Evolutionary conservation across 192 early-diverging fungal species (phyloP).

Genomic region (Coemansia sp.): DNA sequence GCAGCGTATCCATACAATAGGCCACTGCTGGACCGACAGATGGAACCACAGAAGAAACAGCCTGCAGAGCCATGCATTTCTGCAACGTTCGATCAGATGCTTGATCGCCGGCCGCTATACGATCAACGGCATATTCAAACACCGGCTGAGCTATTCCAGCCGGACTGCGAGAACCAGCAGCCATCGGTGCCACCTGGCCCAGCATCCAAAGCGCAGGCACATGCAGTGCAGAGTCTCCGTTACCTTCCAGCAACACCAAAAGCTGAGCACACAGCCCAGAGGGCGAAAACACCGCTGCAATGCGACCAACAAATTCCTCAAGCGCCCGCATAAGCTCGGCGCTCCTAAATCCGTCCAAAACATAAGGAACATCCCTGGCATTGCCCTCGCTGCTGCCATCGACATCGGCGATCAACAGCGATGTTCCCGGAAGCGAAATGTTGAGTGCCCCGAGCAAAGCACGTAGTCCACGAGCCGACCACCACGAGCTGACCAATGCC

Average conservation of each 20-base stretch:
- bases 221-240: background rate
- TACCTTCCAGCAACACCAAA: constrained; percentile 7
- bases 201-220: constrained; percentile 34
- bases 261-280: constrained; percentile 24
- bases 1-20: constrained; percentile 39
- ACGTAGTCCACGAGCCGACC: constrained; percentile 25
- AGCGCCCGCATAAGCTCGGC: constrained; percentile 17
- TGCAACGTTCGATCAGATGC: constrained; percentile 2
- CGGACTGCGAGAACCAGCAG: background rate
- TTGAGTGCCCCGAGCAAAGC: constrained; percentile 25
- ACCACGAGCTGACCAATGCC: constrained; percentile 25
- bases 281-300: constrained; percentile 8
- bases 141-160: constrained; percentile 11
- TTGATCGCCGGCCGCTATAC: background rate
- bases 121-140: constrained; percentile 34
- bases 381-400: background rate
- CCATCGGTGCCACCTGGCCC: constrained; percentile 3
- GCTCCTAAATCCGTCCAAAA: constrained; percentile 27
- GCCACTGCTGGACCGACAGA: constrained; percentile 18
- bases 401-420: constrained; percentile 29
- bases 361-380: constrained; percentile 3
- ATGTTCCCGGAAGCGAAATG: constrained; percentile 35
- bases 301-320: constrained; percentile 9
- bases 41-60: constrained; percentile 23
- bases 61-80: constrained; percentile 26